Evolutionary conservation across 1,139 yeast genomes (phyloP), one percentile per base, ranked within the genome.

Genomic region (Ashbya aceris): DNA sequence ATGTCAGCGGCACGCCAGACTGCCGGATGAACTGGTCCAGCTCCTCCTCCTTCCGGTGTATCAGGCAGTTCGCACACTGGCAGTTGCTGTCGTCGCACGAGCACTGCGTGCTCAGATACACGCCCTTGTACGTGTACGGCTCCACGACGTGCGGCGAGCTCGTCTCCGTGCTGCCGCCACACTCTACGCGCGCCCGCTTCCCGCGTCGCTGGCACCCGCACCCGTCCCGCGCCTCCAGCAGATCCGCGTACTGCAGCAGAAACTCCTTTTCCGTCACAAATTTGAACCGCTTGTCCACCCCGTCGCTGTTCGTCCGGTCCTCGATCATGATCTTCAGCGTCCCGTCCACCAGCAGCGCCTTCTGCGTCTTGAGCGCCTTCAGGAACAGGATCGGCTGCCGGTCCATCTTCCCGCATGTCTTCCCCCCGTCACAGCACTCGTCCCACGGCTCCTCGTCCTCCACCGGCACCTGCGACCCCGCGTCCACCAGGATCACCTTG

Each of bases 41-140:
- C 44, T 61, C 64, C 11, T 53, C 57, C 38, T 61, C 64, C 40
- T 56, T 54, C 44, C 65, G 52, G 42, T 61, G 65, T 7, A 61
- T 51, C 13, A 60, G 39, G 45, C 65, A 61, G 35, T 59, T 60
- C n/a, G 52, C 49, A 44, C 64, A 61, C 31, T 40, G 51, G 44
- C 65, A 61, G 27, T 49, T 46, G 27, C 47, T 54, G 35, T 54
- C 61, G 4, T 49, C 49, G 46, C 65, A 60, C 7, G 60, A 52
- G 45, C 64, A 61, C 20, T 56, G 52, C 1, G 64, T 54, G 40
- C 63, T 60, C 36, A 60, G 42, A 36, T 48, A 59, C 7, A 59
- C 47, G n/a, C 64, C 62, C 39, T 56, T 52, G 37, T 56, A 62
- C 1, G 63, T 60, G 27, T 57, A 48, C 4, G 57, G 45, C 37